Percentiles rank a stretch among this genome's conserved stretches.
Evolutionary conservation across 257 asterid species (phyloP).

Genomic region (Oldenlandia corymbosa): DNA sequence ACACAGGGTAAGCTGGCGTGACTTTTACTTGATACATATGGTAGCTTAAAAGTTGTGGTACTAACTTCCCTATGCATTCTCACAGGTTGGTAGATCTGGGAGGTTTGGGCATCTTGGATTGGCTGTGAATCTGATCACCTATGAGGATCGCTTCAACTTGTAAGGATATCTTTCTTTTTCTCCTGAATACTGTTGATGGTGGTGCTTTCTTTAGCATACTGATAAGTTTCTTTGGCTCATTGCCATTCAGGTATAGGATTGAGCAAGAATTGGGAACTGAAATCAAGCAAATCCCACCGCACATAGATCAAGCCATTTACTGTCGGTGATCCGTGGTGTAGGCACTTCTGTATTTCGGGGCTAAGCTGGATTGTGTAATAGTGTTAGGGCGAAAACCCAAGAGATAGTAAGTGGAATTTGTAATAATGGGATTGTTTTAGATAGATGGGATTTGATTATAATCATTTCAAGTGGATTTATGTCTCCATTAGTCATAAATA

Average conservation of each 20-base stretch:
- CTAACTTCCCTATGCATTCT: slow-evolving; percentile 9
- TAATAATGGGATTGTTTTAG: no score
- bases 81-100: slow-evolving; percentile 91
- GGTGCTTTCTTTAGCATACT: neutral
- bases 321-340: slow-evolving; percentile 43
- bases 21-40: slow-evolving; percentile 7
- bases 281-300: slow-evolving; percentile 88
- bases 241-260: slow-evolving; percentile 60
- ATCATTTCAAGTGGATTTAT: no score
- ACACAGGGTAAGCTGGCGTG: slow-evolving; percentile 70
- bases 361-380: no score
- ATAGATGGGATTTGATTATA: no score
- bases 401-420: no score
- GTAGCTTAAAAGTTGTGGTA: slow-evolving; percentile 10
- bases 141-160: slow-evolving; percentile 82
- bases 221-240: slow-evolving; percentile 11
- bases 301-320: slow-evolving; percentile 72
- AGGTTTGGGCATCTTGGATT: slow-evolving; percentile 92
- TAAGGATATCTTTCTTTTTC: slow-evolving; percentile 25
- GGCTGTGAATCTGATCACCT: slow-evolving; percentile 86
- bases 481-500: no score
- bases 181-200: neutral
- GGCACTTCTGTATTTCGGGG: slow-evolving; percentile 16
- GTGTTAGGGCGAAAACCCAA: no score
- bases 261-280: slow-evolving; percentile 93